Evolutionary conservation across 768 basidiomycete genomes (phyloP).

Genomic region (Lentinus brumalis): DNA sequence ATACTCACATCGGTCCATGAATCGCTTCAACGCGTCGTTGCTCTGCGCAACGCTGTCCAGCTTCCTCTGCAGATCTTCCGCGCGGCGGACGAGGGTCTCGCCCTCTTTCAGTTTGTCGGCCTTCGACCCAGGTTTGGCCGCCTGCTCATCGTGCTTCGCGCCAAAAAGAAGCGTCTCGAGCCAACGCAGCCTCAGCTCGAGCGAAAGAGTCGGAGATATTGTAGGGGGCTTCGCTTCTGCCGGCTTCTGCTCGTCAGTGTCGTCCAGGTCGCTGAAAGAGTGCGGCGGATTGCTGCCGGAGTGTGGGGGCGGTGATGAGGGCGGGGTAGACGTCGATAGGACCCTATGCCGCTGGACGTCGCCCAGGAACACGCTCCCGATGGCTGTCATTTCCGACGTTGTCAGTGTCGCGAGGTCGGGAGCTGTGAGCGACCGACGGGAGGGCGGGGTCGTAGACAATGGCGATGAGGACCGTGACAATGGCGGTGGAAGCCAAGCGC

Average conservation of each 20-base stretch:
- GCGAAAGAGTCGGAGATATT: conserved; percentile 67
- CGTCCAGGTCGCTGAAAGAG: conserved; percentile 20
- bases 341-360: conserved; percentile 70
- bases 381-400: conserved; percentile 43
- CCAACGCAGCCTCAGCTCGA: conserved; percentile 79
- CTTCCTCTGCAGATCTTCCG: conserved; percentile 60
- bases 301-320: conserved; percentile 43
- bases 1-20: conserved; percentile 71
- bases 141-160: conserved; percentile 50
- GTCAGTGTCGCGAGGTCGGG: background rate
- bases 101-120: conserved; percentile 44
- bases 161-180: conserved; percentile 78
- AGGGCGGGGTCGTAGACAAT: background rate
- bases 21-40: conserved; percentile 73
- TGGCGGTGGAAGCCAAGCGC: conserved; percentile 7
- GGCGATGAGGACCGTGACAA: conserved; percentile 2
- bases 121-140: conserved; percentile 34
- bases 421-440: background rate
- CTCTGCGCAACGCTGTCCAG: conserved; percentile 60
- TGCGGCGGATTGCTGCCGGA: conserved; percentile 13
- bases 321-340: conserved; percentile 55
- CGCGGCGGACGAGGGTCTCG: conserved; percentile 58
- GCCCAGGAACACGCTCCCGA: conserved; percentile 83
- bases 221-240: conserved; percentile 29
- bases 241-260: conserved; percentile 8